Evolutionary conservation across 179 eudicot genomes (phyloP).

Genomic region (Gypsophila paniculata): DNA sequence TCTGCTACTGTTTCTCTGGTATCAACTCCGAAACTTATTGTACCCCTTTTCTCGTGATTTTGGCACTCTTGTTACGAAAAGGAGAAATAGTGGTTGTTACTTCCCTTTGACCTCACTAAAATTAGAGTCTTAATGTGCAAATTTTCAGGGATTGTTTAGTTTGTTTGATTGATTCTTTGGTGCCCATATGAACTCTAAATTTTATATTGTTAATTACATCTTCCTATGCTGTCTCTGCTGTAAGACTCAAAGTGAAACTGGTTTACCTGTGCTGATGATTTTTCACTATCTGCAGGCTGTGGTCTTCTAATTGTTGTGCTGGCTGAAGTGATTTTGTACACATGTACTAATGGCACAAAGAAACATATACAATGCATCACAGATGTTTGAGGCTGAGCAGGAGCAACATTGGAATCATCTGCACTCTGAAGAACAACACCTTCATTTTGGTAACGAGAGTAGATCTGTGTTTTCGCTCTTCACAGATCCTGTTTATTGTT

Average conservation of each 20-base stretch:
- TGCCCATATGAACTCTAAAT: constrained; percentile 2
- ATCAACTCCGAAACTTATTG: background rate
- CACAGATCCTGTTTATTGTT: background rate
- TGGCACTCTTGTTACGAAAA: background rate
- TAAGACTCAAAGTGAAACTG: background rate
- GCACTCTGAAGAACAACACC: constrained; percentile 53
- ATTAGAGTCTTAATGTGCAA: background rate
- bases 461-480: background rate
- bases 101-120: background rate
- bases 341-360: constrained; percentile 61
- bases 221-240: background rate
- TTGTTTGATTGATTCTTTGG: background rate
- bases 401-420: constrained; percentile 68
- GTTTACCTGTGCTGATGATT: constrained; percentile 10
- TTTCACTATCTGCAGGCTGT: constrained; percentile 36
- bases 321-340: constrained; percentile 11
- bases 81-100: background rate
- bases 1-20: background rate
- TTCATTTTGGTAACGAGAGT: constrained; percentile 51
- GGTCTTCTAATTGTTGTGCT: background rate
- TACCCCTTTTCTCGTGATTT: background rate
- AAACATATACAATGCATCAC: constrained; percentile 46
- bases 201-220: background rate
- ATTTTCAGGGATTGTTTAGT: background rate
- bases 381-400: constrained; percentile 53